A percentile compares a stretch with the other conserved stretches of the same genome.
Conservation (phyloP, 331 rosid species). For the Quercus phellos region DNA sequence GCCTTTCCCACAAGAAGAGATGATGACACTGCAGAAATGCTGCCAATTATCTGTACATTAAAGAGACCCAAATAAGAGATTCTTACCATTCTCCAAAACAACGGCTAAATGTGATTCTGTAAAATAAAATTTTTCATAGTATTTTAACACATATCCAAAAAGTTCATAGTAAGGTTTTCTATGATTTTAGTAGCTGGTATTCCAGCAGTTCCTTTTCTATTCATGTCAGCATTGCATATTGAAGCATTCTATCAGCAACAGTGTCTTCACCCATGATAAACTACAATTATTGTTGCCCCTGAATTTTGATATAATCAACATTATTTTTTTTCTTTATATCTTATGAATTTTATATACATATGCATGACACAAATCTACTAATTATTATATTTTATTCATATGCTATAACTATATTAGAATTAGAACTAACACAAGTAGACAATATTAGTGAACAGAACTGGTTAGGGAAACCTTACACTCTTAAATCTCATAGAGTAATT, state of each 20-base stretch:
- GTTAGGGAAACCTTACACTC: too few species aligned
- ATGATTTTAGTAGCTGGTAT: neutral
- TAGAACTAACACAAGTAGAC: neutral
- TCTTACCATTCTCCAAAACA: constrained; percentile 12
- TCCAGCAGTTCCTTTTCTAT: neutral
- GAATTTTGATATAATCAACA: neutral
- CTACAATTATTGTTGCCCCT: neutral
- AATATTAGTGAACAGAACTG: neutral
- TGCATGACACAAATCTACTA: too few species aligned
- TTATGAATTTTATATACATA: too few species aligned
- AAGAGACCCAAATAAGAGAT: constrained; percentile 21
- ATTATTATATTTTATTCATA: too few species aligned
- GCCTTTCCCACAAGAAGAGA: constrained; percentile 89
- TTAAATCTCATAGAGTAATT: too few species aligned
- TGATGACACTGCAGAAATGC: constrained; percentile 83
- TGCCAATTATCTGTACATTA: constrained; percentile 71
- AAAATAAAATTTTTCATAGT: neutral
- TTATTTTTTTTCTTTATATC: neutral
- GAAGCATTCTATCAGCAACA: neutral
- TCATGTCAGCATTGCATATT: neutral
- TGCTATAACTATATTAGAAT: too few species aligned
- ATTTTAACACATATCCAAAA: too few species aligned
- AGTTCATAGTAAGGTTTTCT: neutral
- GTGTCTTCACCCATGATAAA: neutral
- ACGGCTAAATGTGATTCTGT: neutral